phyloP scores from a whole-genome alignment of 179 eudicot species.

The Sideroxylon spinosum region DNA sequence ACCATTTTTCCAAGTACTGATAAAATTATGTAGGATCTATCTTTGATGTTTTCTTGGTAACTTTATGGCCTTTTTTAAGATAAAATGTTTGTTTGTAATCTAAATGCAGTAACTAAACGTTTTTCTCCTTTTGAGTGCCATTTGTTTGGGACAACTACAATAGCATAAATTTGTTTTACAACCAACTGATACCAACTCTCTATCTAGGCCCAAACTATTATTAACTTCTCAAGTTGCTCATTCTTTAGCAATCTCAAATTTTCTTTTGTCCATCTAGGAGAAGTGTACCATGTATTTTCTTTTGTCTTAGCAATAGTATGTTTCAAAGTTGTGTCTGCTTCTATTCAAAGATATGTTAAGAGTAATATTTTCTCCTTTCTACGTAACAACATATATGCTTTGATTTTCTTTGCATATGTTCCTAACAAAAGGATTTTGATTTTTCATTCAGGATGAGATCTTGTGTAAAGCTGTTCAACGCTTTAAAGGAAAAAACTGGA shows the following conservation, averaged over 20 bases:
- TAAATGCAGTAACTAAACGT: neutral
- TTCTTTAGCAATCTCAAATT: neutral
- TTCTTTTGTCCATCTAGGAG: neutral
- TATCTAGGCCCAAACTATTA: too few relatives aligned
- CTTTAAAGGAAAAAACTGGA: conserved; percentile 94
- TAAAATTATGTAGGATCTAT: neutral
- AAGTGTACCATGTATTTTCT: neutral
- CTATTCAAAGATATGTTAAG: neutral
- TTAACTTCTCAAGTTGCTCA: neutral
- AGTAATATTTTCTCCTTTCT: neutral
- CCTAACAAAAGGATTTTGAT: conserved; percentile 15
- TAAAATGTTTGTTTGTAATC: neutral
- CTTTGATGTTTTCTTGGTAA: neutral
- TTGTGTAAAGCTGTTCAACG: conserved; percentile 82
- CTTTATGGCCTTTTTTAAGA: neutral
- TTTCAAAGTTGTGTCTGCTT: neutral
- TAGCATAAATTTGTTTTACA: neutral
- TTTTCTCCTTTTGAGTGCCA: neutral
- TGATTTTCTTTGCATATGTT: neutral
- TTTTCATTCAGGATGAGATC: conserved; percentile 69
- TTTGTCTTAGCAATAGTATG: neutral
- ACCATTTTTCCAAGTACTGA: neutral
- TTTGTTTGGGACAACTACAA: neutral
- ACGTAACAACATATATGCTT: neutral
- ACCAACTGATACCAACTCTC: too few relatives aligned